Conservation (phyloP, 2,329 filamentous ascomycete genomes). For the Claviceps capensis region DNA sequence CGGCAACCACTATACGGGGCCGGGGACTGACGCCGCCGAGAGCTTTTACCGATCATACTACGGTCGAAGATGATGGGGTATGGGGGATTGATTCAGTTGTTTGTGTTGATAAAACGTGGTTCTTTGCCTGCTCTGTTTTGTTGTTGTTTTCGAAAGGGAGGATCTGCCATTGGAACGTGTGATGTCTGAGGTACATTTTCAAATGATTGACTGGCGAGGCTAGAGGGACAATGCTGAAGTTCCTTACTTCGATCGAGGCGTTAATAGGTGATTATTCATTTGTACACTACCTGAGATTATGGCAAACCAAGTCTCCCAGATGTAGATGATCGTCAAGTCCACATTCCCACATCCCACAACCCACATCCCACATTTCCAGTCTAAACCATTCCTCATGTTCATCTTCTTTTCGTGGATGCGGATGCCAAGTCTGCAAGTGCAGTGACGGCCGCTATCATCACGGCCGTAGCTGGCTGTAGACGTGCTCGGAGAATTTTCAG, state of each 20-base stretch:
- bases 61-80: conserved; percentile 45
- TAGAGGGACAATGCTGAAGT: conserved; percentile 5
- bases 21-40: conserved; percentile 61
- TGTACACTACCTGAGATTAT: conserved; percentile 26
- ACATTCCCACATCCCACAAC: conserved; percentile 8
- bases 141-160: background rate
- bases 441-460: background rate
- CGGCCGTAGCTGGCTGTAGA: background rate
- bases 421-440: background rate
- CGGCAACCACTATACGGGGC: conserved; percentile 41
- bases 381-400: background rate
- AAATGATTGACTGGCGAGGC: conserved; percentile 2
- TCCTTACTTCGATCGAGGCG: conserved; percentile 9
- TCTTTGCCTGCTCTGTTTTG: background rate
- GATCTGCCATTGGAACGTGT: background rate
- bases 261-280: conserved; percentile 14
- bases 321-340: conserved; percentile 8
- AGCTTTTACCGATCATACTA: conserved; percentile 86
- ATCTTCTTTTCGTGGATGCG: background rate
- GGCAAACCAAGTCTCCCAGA: conserved; percentile 10
- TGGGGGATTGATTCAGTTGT: background rate
- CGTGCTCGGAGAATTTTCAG: background rate
- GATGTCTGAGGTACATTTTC: conserved; percentile 2
- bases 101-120: background rate
- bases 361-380: background rate